Evolutionary conservation across 805 yeast genomes (phyloP).

Genomic region (Cyberlindnera xishuangbannaensis): DNA sequence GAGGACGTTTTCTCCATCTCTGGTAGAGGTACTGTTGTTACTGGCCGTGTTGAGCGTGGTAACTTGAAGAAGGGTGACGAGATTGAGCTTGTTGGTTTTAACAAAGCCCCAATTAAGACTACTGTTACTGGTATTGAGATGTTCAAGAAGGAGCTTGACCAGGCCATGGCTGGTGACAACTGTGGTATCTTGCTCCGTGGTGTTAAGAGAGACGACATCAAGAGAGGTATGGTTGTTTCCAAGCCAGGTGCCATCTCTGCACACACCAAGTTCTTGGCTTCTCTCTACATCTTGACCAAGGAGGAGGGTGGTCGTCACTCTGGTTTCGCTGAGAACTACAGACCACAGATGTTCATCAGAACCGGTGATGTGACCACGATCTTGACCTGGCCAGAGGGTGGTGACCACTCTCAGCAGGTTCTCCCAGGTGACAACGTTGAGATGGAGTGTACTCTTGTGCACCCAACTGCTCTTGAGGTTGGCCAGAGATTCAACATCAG

Average conservation of each 20-base stretch:
- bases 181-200: conserved; percentile 98
- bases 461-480: conserved; percentile 90
- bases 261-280: conserved; percentile 90
- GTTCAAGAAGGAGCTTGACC: conserved; percentile 98
- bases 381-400: conserved; percentile 81
- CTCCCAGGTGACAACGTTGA: conserved; percentile 98
- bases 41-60: conserved; percentile 99
- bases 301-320: conserved; percentile 99
- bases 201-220: conserved; percentile 93
- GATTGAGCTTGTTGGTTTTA: conserved; percentile 92
- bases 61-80: conserved; percentile 96
- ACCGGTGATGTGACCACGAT: conserved; percentile 93
- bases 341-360: conserved; percentile 96
- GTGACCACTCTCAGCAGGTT: conserved; percentile 84
- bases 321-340: conserved; percentile 93
- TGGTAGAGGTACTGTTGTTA: conserved; percentile 99
- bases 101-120: conserved; percentile 81
- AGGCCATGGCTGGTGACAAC: conserved; percentile 98
- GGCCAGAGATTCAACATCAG: conserved; percentile 99
- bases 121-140: conserved; percentile 98
- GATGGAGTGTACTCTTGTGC: conserved; percentile 85
- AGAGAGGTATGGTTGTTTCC: conserved; percentile 96
- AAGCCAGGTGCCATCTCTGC: conserved; percentile 90
- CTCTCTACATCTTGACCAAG: conserved; percentile 85
- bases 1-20: conserved; percentile 97